Base-by-base conservation (phyloP, 768 basidiomycete genomes). In the Boletus pseudo-olivaceus region DNA sequence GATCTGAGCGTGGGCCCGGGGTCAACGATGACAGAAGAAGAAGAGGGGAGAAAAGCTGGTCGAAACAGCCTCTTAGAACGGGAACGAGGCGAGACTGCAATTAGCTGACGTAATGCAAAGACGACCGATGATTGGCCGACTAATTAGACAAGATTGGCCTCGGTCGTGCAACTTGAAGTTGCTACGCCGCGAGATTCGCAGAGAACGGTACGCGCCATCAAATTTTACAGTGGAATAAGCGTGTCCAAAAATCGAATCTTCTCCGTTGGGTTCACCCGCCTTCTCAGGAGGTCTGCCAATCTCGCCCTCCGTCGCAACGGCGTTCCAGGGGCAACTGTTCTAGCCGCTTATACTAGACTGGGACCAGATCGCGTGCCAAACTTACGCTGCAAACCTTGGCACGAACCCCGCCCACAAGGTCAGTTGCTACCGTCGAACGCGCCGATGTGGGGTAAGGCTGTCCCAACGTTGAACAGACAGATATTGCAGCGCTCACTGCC, bases 161-260 rank as follows among this genome's bases (percentile, higher is more conserved):
- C 30, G 12, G 32, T 20, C 30, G 17, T 19, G 23, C 23, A 1
- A 7, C 29, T 53, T 56, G 43, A 1, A 7, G 35, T 53, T 56
- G 43, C 42, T 3, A 59, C 46, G 50, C 47, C n/a, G 19, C 11
- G 14, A 11, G 57, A 55, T 47, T 39, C 55, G 37, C 61, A 52
- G 11, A 44, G 27, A 38, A 59, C 38, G 6, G 45, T 65, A 11
- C 59, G 61, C 12, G 68, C 66, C n/a, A 49, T 69, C 53, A 89
- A 93, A 69, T 92, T 92, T 63, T 92, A 88, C 71, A 82, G 82
- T 49, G 90, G 90, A 33, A 91, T 92, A 61, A 90, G 90, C 85
- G 9, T 17, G 55, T 35, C 15, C 17, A 5, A 52, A 47, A 47
- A n/a, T 49, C 54, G n/a, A 45, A 39, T 27, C 20, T 48, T 48